A percentile compares a stretch with the other conserved stretches of the same genome.
phyloP scores from a whole-genome alignment of 2,329 filamentous ascomycete genomes.

The Fusarium liriodendri region DNA sequence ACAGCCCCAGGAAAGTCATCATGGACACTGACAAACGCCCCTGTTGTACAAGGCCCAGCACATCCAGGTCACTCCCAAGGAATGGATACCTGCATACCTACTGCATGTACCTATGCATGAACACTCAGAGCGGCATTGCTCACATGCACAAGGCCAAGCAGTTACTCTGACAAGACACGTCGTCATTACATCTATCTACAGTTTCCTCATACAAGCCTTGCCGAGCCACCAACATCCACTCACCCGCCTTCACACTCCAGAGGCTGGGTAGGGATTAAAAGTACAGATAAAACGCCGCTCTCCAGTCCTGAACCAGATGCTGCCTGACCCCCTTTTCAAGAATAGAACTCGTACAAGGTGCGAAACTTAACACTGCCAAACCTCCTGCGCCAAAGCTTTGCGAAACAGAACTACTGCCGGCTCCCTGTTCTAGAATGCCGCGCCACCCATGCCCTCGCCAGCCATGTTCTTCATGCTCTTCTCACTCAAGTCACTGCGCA shows the following conservation, averaged over 20 bases:
- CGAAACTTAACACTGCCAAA: slow-evolving; percentile 7
- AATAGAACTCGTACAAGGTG: slow-evolving; percentile 5
- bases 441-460: slow-evolving; percentile 66
- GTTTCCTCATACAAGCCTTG: slow-evolving; percentile 5
- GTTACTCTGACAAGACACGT: background rate
- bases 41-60: background rate
- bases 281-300: slow-evolving; percentile 12
- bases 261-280: background rate
- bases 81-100: background rate
- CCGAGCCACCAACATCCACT: background rate
- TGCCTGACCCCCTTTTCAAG: slow-evolving; percentile 2
- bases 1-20: background rate
- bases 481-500: slow-evolving; percentile 67
- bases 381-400: slow-evolving; percentile 18
- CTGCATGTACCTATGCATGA: background rate
- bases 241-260: slow-evolving; percentile 9
- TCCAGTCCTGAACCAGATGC: slow-evolving; percentile 1
- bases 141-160: background rate
- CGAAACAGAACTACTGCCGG: background rate
- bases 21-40: background rate
- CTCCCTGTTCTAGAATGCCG: slow-evolving; percentile 58
- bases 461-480: slow-evolving; percentile 67
- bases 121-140: background rate
- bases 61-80: background rate
- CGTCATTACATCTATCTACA: slow-evolving; percentile 21